These are phyloP conservation scores for Neostapfia colusana DNA, from an alignment of 176 grass and related monocot species.

Conservation along the genomic window DNA sequence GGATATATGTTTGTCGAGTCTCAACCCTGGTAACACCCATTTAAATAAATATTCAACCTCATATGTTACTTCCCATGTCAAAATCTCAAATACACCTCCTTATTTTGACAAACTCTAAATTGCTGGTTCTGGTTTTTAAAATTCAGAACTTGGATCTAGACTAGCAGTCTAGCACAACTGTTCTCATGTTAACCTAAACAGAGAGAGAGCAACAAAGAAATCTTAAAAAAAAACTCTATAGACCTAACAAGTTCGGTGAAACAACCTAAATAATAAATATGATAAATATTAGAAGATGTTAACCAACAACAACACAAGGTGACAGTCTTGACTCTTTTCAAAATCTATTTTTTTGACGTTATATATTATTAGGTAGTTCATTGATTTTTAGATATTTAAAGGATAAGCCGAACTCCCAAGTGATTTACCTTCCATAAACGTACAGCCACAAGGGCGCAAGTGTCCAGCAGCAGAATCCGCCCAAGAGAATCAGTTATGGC, in stretches of 20 bases:
- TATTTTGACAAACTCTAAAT: background rate
- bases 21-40: background rate
- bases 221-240: background rate
- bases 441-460: conserved; percentile 87
- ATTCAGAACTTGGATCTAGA: background rate
- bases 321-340: background rate
- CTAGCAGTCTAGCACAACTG: background rate
- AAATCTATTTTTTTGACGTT: background rate
- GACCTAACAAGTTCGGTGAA: background rate
- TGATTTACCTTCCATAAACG: conserved; percentile 86
- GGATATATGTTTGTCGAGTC: background rate
- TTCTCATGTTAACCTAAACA: background rate
- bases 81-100: background rate
- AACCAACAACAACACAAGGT: background rate
- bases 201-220: no score
- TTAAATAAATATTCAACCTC: no score
- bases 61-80: background rate
- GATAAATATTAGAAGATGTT: background rate
- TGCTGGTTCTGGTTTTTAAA: background rate
- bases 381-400: background rate
- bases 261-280: background rate
- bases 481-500: conserved; percentile 97
- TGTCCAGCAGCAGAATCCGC: conserved; percentile 83
- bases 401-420: background rate
- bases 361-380: background rate